Base-by-base conservation (phyloP, 2,329 filamentous ascomycete species). In the Penicillium griseofulvum region DNA sequence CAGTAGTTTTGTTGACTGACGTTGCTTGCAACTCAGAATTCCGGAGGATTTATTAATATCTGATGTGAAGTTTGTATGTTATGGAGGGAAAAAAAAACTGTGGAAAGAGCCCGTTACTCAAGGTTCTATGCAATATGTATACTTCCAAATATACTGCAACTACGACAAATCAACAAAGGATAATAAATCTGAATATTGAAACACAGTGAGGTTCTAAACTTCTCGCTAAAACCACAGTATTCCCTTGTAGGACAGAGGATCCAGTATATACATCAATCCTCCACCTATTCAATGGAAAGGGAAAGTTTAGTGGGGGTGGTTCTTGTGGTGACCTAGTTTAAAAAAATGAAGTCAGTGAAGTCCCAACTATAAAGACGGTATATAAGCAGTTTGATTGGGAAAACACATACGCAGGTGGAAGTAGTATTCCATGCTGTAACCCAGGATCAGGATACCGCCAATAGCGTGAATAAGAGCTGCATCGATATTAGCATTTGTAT, bases 401-500 rank as follows among this genome's bases (percentile, higher is more conserved):
- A 39, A 44, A 42, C 29, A 86, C 90, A 79, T 87, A 99, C 94
- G 91, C 72, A 99, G 85, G 81, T 99, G 95, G 90, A 96, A 97
- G 86, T 99, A 97, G 87, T 99, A 99, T 82, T 96, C 92, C 81
- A 97, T 91, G 69, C 89, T 89, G 79, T 99, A 99, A 71, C 94
- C 93, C 67, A 97, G 74, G 65, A 85, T 78, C 64, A 96, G 80
- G 60, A 99, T 80, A 73, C 85, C 81, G 67, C 83, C 87, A 69
- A 99, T 88, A 69, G 86, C 83, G 78, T 99, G 94, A 69, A 96
- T 82, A 72, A 99, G 85, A 63, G 94, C 94, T 99, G 69, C 68
- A 46, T 22, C 46, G 60, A n/a, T 8, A 61, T 61, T 37, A 61
- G 55, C 34, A 54, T 56, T 17, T 57, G 41, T 10, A 26, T 5